Evolutionary conservation across 2,329 filamentous ascomycete genomes (phyloP).

Genomic region (Macrophomina pseudophaseolina): DNA sequence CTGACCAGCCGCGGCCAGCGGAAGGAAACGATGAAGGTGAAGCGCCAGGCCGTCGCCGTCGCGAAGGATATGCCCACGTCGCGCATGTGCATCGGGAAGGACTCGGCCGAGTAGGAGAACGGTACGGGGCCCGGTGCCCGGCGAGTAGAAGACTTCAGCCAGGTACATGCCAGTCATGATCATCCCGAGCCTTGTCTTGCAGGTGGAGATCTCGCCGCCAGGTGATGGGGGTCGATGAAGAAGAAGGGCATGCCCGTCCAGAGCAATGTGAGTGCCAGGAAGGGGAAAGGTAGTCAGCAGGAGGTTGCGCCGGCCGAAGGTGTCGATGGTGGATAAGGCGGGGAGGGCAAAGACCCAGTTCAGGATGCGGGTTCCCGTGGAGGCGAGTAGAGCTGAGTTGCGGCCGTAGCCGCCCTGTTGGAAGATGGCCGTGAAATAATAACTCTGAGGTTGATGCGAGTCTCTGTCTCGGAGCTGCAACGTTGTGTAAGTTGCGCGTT

Average conservation of each 20-base stretch:
- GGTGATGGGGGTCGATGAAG: slow-evolving; percentile 36
- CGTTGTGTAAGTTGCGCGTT: neutral
- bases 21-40: slow-evolving; percentile 59
- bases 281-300: slow-evolving; percentile 52
- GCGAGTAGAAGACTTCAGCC: slow-evolving; percentile 59
- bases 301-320: slow-evolving; percentile 45
- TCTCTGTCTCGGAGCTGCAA: too few species aligned
- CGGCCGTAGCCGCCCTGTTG: slow-evolving; percentile 34
- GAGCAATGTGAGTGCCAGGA: slow-evolving; percentile 57
- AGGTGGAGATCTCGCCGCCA: slow-evolving; percentile 31
- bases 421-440: slow-evolving; percentile 39
- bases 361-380: slow-evolving; percentile 51
- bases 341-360: slow-evolving; percentile 54
- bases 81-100: slow-evolving; percentile 52
- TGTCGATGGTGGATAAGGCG: slow-evolving; percentile 52
- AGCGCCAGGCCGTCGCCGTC: slow-evolving; percentile 62
- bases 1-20: slow-evolving; percentile 58
- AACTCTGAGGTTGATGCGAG: neutral
- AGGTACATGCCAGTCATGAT: slow-evolving; percentile 53
- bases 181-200: slow-evolving; percentile 34
- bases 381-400: slow-evolving; percentile 41
- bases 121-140: slow-evolving; percentile 50
- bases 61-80: slow-evolving; percentile 50
- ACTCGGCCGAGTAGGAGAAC: slow-evolving; percentile 50
- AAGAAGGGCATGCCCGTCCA: slow-evolving; percentile 52